These are phyloP conservation scores for Citrus maxima DNA, from an alignment of 345 rosid species.

Conservation along the genomic window DNA sequence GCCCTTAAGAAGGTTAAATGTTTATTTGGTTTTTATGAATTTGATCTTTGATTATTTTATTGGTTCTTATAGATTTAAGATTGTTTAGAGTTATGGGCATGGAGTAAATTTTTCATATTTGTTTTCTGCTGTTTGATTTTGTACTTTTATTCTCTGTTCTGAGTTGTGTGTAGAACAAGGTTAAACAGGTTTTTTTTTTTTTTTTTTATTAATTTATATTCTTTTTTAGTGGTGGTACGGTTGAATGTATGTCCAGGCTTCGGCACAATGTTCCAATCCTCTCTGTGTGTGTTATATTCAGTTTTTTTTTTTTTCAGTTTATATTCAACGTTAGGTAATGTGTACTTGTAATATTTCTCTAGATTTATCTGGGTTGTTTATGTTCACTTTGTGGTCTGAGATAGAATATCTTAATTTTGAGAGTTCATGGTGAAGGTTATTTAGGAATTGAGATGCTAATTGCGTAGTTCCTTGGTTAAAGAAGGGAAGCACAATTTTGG, in stretches of 20 bases:
- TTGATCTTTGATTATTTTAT: background rate
- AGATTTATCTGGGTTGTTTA: background rate
- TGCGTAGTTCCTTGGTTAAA: background rate
- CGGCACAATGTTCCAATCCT: background rate
- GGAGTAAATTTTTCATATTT: background rate
- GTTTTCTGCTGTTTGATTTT: background rate
- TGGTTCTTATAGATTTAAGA: background rate
- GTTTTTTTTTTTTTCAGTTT: background rate
- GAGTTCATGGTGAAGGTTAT: background rate
- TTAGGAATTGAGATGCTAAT: background rate
- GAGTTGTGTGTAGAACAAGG: background rate
- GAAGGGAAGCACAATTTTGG: background rate
- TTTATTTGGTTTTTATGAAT: background rate
- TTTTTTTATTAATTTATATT: background rate
- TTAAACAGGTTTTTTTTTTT: background rate
- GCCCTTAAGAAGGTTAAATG: conserved; percentile 77
- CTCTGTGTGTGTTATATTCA: background rate
- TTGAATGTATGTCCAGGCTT: background rate
- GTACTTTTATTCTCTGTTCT: background rate
- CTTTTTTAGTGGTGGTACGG: background rate
- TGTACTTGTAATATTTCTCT: background rate
- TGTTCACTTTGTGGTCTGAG: background rate
- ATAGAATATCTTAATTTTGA: background rate
- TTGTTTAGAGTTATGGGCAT: background rate
- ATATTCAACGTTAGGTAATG: background rate